phyloP scores from a whole-genome alignment of 805 yeast species.

The Ascoidea asiatica region DNA sequence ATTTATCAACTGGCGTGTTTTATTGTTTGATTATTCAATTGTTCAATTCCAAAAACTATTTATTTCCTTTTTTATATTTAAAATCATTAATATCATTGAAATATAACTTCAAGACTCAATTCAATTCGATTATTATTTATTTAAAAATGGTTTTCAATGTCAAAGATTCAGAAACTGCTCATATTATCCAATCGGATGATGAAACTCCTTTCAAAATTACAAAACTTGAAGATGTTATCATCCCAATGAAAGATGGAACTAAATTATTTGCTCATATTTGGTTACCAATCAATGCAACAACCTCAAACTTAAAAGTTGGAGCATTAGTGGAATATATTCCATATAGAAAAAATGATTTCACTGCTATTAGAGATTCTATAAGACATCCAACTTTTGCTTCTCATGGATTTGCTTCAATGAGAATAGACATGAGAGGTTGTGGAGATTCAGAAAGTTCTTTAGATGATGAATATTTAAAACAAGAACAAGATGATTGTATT shows the following conservation, averaged over 20 bases:
- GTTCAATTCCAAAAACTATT: too few relatives aligned
- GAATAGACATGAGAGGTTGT: slow-evolving; percentile 34
- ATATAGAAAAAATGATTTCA: slow-evolving; percentile 29
- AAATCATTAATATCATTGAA: too few relatives aligned
- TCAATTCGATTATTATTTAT: too few relatives aligned
- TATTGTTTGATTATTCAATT: too few relatives aligned
- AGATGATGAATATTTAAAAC: slow-evolving; percentile 26
- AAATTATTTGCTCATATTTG: slow-evolving; percentile 27
- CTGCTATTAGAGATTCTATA: slow-evolving; percentile 29
- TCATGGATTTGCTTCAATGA: slow-evolving; percentile 28
- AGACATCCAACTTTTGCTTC: slow-evolving; percentile 35
- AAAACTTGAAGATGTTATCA: slow-evolving; percentile 22
- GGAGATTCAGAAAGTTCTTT: slow-evolving; percentile 29
- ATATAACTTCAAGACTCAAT: too few relatives aligned
- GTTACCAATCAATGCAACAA: slow-evolving; percentile 25
- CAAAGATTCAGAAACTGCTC: slow-evolving; percentile 18
- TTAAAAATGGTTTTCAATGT: slow-evolving; percentile 33
- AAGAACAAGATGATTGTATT: slow-evolving; percentile 30
- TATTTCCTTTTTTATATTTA: too few relatives aligned
- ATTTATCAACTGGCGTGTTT: too few relatives aligned
- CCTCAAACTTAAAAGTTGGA: slow-evolving; percentile 19
- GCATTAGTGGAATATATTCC: slow-evolving; percentile 31
- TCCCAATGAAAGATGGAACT: slow-evolving; percentile 26
- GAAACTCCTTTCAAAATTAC: slow-evolving; percentile 17
- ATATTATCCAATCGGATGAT: slow-evolving; percentile 13